Percentiles rank a stretch among this genome's conserved stretches.
These are phyloP conservation scores for Clonostachys rosea DNA, from an alignment of 2,329 filamentous ascomycete species.

Conservation along the genomic window DNA sequence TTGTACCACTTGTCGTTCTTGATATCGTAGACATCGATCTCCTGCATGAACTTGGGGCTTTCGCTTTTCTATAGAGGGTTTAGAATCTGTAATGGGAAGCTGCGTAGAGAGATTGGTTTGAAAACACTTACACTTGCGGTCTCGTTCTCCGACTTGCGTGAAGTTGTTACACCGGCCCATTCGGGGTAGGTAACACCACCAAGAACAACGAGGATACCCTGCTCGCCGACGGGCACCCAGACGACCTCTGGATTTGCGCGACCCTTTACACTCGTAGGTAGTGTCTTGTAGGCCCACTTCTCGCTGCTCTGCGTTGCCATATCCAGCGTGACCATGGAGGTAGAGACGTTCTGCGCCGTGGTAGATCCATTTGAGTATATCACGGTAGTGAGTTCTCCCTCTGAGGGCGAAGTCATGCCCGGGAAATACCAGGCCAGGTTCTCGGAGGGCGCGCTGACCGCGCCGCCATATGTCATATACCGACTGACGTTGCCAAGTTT, in stretches of 20 bases:
- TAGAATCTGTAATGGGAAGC: background rate
- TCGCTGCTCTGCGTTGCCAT: slow-evolving; percentile 44
- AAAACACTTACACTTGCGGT: slow-evolving; percentile 22
- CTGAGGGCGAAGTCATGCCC: slow-evolving; percentile 47
- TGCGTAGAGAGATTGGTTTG: too few relatives aligned
- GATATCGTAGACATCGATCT: slow-evolving; percentile 75
- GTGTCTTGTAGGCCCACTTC: slow-evolving; percentile 51
- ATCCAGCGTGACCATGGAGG: slow-evolving; percentile 57
- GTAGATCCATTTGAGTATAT: slow-evolving; percentile 25
- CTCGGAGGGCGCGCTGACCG: slow-evolving; percentile 62
- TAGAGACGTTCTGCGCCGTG: slow-evolving; percentile 32
- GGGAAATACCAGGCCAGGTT: slow-evolving; percentile 70
- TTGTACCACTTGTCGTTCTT: slow-evolving; percentile 62
- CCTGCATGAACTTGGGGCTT: slow-evolving; percentile 66
- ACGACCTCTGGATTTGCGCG: slow-evolving; percentile 62
- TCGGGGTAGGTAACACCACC: slow-evolving; percentile 66
- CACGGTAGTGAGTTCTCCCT: slow-evolving; percentile 41
- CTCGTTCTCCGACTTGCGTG: slow-evolving; percentile 16
- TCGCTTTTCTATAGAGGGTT: slow-evolving; percentile 41
- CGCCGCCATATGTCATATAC: slow-evolving; percentile 61
- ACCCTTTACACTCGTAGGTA: slow-evolving; percentile 42
- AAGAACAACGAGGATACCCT: slow-evolving; percentile 73
- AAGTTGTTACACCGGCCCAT: slow-evolving; percentile 23
- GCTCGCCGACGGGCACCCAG: slow-evolving; percentile 72
- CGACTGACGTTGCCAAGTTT: slow-evolving; percentile 46